These are phyloP conservation scores for Populus tremula DNA, from an alignment of 345 rosid genomes.

Conservation along the genomic window DNA sequence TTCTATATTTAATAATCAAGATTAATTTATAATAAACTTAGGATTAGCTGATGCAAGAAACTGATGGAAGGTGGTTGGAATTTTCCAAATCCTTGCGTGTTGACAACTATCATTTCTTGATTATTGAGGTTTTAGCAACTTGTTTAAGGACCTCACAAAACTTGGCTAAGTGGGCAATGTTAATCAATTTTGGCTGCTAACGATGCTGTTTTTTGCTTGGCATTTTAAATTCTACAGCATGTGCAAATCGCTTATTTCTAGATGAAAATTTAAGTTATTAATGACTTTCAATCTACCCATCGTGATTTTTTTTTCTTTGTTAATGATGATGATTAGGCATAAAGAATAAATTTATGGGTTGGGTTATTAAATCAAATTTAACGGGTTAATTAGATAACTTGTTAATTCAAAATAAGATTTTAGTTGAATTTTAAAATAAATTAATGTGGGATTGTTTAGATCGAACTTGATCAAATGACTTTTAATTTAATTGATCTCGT, in stretches of 20 bases:
- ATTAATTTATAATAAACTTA: background rate
- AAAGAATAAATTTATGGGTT: too few species aligned
- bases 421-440: too few species aligned
- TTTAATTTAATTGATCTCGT: too few species aligned
- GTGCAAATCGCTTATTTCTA: background rate
- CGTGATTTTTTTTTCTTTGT: too few species aligned
- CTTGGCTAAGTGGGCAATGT: background rate
- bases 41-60: background rate
- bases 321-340: too few species aligned
- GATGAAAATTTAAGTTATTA: background rate
- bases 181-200: background rate
- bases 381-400: rapidly evolving
- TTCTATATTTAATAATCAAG: background rate
- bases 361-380: too few species aligned
- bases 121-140: background rate
- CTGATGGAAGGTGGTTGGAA: constrained; percentile 18
- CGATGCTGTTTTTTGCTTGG: background rate
- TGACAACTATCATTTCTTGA: background rate
- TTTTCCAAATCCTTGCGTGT: background rate
- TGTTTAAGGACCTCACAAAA: background rate
- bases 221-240: background rate
- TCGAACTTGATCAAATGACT: rapidly evolving
- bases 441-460: rapidly evolving
- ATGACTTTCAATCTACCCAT: too few species aligned
- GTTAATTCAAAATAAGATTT: too few species aligned